A percentile compares a stretch with the other conserved stretches of the same genome.
phyloP scores from a whole-genome alignment of 2,329 filamentous ascomycete genomes.

The Albophoma yamanashiensis region DNA sequence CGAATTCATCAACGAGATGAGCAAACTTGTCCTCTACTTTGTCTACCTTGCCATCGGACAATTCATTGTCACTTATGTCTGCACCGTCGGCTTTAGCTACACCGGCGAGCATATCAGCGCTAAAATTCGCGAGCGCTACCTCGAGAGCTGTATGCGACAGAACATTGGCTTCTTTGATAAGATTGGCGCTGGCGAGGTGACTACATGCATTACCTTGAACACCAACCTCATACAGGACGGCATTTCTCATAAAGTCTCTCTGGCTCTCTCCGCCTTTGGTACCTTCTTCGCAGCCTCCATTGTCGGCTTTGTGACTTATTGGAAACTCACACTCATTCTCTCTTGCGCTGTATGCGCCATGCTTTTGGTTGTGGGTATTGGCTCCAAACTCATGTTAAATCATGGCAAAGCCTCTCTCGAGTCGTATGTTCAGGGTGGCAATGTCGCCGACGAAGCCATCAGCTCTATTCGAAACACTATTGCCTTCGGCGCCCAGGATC shows the following conservation, averaged over 20 bases:
- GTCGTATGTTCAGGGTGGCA: conserved; percentile 75
- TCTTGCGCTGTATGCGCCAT: conserved; percentile 73
- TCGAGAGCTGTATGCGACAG: conserved; percentile 73
- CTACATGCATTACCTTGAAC: conserved; percentile 86
- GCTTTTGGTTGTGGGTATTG: conserved; percentile 60
- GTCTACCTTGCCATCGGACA: conserved; percentile 75
- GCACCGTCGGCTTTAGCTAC: conserved; percentile 85
- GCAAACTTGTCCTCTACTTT: conserved; percentile 65
- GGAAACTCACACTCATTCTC: conserved; percentile 86
- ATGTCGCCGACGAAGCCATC: conserved; percentile 86
- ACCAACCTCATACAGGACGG: conserved; percentile 90
- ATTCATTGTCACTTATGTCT: conserved; percentile 67
- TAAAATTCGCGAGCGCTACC: conserved; percentile 73
- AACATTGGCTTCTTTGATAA: conserved; percentile 94
- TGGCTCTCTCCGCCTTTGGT: conserved; percentile 65
- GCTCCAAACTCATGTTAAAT: conserved; percentile 66
- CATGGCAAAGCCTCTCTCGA: conserved; percentile 69
- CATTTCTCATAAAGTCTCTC: conserved; percentile 77
- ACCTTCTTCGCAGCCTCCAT: conserved; percentile 84
- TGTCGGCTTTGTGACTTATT: conserved; percentile 83
- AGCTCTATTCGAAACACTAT: conserved; percentile 87
- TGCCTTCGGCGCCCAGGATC: conserved; percentile 88
- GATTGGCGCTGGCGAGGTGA: conserved; percentile 84
- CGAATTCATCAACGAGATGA: conserved; percentile 50
- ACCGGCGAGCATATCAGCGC: conserved; percentile 68